Evolutionary conservation across 2,329 filamentous ascomycete species (phyloP).

Genomic region (Aspergillus flavus): DNA sequence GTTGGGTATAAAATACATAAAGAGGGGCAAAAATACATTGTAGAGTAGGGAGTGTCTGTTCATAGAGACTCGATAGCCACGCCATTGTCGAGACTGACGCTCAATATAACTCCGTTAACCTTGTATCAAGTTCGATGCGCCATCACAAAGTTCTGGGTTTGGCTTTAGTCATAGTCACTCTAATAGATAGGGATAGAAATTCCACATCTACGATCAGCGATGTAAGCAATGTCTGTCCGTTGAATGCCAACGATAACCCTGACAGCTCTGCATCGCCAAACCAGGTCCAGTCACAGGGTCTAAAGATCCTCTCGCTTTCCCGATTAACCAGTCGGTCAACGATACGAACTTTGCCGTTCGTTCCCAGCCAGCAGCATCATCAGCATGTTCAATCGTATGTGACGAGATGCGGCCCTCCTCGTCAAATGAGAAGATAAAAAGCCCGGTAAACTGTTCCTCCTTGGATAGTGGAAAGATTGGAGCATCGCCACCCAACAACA

Average conservation of each 20-base stretch:
- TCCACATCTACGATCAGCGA: conserved; percentile 4
- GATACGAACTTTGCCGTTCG: conserved; percentile 83
- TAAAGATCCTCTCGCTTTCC: conserved; percentile 64
- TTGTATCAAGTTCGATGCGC: not conserved
- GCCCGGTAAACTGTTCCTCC: conserved; percentile 78
- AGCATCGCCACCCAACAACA: conserved; percentile 57
- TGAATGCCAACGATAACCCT: conserved; percentile 6
- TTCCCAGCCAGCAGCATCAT: conserved; percentile 82
- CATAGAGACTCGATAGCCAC: not conserved
- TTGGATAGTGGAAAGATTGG: conserved; percentile 55
- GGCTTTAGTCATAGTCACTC: not conserved
- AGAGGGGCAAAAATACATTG: not conserved
- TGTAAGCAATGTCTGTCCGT: not conserved
- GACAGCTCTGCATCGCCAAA: conserved; percentile 31
- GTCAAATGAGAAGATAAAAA: conserved; percentile 97
- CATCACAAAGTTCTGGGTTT: not conserved
- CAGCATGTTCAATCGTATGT: conserved; percentile 92
- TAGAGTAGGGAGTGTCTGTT: conserved; percentile 19
- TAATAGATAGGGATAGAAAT: not conserved
- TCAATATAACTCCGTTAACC: not conserved
- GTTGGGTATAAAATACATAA: conserved; percentile 18
- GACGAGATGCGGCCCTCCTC: conserved; percentile 77
- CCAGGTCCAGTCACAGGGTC: conserved; percentile 31
- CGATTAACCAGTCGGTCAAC: conserved; percentile 91
- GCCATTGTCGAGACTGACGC: not conserved